These are phyloP conservation scores for Ceraceosorus bombacis DNA, from an alignment of 1,284 basidiomycete species.

Conservation along the genomic window DNA sequence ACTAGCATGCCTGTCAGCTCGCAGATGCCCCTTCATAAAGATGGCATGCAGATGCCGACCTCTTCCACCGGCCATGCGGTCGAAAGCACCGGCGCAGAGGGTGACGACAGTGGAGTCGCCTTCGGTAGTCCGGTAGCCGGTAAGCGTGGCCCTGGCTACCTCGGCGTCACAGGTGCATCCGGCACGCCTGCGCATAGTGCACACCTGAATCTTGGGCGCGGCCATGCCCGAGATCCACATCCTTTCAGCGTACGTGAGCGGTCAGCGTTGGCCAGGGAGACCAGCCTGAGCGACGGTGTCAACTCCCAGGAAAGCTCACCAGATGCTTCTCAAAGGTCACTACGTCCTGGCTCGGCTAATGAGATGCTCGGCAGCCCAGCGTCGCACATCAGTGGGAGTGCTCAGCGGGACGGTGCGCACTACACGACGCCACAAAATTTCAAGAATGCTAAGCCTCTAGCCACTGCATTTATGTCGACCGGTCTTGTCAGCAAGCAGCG, in stretches of 20 bases:
- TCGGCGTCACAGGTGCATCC: background rate
- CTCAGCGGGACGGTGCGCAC: slow-evolving; percentile 3
- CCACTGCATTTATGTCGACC: slow-evolving; percentile 50
- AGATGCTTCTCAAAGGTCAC: background rate
- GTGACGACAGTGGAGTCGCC: slow-evolving; percentile 13
- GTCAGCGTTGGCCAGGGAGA: slow-evolving; percentile 31
- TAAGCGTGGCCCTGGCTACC: background rate
- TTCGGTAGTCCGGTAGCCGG: slow-evolving; percentile 2
- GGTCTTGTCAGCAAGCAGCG: slow-evolving; percentile 49
- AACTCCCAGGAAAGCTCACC: slow-evolving; percentile 12
- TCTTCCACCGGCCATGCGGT: background rate
- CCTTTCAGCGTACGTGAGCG: slow-evolving; percentile 28
- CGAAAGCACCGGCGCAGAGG: background rate
- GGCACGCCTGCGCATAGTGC: background rate
- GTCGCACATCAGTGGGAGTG: background rate
- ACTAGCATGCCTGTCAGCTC: background rate
- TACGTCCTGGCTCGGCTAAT: background rate
- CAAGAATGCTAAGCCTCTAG: slow-evolving; percentile 50
- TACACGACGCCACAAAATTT: slow-evolving; percentile 49
- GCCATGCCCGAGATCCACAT: slow-evolving; percentile 6
- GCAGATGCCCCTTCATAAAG: background rate
- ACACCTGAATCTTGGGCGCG: background rate
- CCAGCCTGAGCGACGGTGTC: slow-evolving; percentile 19
- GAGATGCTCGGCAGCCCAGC: slow-evolving; percentile 11
- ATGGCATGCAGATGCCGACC: background rate